phyloP scores from a whole-genome alignment of 148 eudicot genomes.

The Diospyros lotus region DNA sequence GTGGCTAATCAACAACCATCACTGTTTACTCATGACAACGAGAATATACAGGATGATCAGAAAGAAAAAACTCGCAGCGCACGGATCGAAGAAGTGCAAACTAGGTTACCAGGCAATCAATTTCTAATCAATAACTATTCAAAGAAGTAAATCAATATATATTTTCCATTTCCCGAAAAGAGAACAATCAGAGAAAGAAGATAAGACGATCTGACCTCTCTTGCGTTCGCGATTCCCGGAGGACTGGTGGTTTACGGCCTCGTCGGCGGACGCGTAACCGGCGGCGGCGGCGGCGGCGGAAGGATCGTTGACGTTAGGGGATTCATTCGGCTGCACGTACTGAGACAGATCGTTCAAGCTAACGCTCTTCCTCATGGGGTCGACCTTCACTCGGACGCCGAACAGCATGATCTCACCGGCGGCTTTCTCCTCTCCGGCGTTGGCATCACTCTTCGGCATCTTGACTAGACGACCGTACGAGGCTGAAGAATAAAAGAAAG shows the following conservation, averaged over 20 bases:
- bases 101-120: no score
- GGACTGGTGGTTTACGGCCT: slow-evolving; percentile 33
- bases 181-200: background rate
- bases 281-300: slow-evolving; percentile 12
- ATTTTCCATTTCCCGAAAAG: background rate
- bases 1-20: no score
- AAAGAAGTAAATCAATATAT: no score
- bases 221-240: slow-evolving; percentile 52
- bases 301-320: slow-evolving; percentile 11
- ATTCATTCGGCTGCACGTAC: slow-evolving; percentile 35
- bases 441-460: slow-evolving; percentile 5
- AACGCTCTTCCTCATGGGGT: slow-evolving; percentile 77
- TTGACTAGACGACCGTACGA: background rate
- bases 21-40: no score
- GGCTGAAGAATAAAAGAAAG: background rate
- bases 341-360: slow-evolving; percentile 68
- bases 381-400: slow-evolving; percentile 68
- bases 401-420: slow-evolving; percentile 61
- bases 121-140: no score
- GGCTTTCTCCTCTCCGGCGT: slow-evolving; percentile 7
- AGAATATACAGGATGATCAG: no score
- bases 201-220: slow-evolving; percentile 42
- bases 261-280: slow-evolving; percentile 76
- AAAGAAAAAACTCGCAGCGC: no score
- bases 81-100: no score